phyloP scores from a whole-genome alignment of 169 alveolate genomes.

The Amoebophrya sp. region DNA sequence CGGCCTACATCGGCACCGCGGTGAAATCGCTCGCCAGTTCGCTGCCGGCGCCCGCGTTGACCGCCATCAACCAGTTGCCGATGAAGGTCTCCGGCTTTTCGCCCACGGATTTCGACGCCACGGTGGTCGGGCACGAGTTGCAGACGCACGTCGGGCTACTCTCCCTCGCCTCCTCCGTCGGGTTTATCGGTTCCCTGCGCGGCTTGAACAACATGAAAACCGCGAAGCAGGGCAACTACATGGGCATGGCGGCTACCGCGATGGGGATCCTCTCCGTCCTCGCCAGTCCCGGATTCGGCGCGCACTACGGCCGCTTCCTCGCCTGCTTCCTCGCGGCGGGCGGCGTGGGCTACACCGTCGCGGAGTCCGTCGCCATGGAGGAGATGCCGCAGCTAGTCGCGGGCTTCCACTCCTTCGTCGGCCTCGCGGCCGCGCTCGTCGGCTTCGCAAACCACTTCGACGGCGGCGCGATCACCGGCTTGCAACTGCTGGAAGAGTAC shows the following conservation, averaged over 20 bases:
- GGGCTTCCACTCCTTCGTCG: conserved; percentile 87
- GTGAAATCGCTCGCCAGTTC: not conserved
- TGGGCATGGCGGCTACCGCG: conserved; percentile 57
- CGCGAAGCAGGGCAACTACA: conserved; percentile 55
- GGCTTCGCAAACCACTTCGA: conserved; percentile 56
- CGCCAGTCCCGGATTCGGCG: conserved; percentile 53
- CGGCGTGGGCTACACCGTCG: conserved; percentile 47
- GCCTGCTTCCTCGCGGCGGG: conserved; percentile 43
- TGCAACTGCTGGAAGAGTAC: not conserved
- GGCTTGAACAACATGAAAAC: conserved; percentile 57
- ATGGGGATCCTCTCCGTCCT: conserved; percentile 53
- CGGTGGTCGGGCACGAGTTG: not conserved
- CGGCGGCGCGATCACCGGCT: not conserved
- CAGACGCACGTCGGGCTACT: not conserved
- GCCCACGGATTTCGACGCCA: not conserved
- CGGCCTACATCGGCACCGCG: not conserved
- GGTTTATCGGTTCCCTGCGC: conserved; percentile 53
- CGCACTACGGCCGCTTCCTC: conserved; percentile 47
- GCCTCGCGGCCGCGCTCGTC: conserved; percentile 86
- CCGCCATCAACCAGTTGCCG: not conserved
- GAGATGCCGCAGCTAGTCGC: conserved; percentile 86
- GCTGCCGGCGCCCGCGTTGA: not conserved
- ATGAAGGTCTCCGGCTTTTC: not conserved
- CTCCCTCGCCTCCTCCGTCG: not conserved
- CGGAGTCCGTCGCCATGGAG: conserved; percentile 41